Conservation (phyloP, 176 grass and related monocot genomes). For the Cenchrus fungigraminus region DNA sequence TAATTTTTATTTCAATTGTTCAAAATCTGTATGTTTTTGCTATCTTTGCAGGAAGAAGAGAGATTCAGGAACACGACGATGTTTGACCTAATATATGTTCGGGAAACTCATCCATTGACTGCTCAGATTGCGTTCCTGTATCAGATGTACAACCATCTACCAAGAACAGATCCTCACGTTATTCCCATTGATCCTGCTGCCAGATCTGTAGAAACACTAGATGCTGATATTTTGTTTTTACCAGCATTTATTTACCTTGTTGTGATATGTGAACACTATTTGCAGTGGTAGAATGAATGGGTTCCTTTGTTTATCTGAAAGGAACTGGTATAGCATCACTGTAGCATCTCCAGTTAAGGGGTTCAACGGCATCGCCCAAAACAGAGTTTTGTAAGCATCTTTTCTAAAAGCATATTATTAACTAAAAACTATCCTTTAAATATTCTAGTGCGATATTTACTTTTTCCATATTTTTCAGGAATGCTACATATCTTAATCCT, state of each 20-base stretch:
- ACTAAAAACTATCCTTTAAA: conserved; percentile 13
- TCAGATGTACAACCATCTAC: conserved; percentile 58
- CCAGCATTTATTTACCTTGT: conserved; percentile 25
- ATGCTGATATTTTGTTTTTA: conserved; percentile 34
- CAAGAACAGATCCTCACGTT: conserved; percentile 57
- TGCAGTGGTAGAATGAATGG: conserved; percentile 94
- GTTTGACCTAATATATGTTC: conserved; percentile 86
- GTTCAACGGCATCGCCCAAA: conserved; percentile 68
- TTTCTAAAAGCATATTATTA: conserved; percentile 29
- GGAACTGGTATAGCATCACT: conserved; percentile 58
- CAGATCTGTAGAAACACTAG: conserved; percentile 63
- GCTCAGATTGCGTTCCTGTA: conserved; percentile 70
- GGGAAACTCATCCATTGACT: conserved; percentile 70
- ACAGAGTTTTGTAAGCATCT: conserved; percentile 90
- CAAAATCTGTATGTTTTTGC: conserved; percentile 7
- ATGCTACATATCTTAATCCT: conserved; percentile 85
- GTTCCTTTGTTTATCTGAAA: conserved; percentile 83
- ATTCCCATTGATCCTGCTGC: conserved; percentile 68
- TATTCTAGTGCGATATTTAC: conserved; percentile 27
- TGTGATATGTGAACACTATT: conserved; percentile 32
- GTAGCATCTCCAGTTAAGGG: conserved; percentile 76
- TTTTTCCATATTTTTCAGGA: conserved; percentile 58
- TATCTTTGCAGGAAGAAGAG: conserved; percentile 80
- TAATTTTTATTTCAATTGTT: background rate
- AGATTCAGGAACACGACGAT: conserved; percentile 83